phyloP scores from a whole-genome alignment of 1,284 basidiomycete genomes.

The Ganoderma lucidum region DNA sequence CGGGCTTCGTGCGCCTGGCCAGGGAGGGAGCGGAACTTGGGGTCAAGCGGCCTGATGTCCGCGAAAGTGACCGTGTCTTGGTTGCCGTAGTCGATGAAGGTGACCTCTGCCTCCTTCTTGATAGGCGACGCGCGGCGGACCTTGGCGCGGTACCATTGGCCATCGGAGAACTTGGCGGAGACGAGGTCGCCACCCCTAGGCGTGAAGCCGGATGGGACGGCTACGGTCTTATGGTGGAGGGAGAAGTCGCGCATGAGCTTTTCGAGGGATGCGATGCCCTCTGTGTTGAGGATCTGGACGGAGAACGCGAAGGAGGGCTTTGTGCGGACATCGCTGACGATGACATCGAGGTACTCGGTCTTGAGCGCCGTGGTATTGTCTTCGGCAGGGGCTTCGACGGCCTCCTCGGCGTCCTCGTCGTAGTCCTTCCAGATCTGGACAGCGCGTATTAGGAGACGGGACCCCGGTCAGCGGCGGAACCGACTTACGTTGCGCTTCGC shows the following conservation, averaged over 20 bases:
- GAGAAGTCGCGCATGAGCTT: constrained; percentile 95
- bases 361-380: constrained; percentile 66
- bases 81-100: constrained; percentile 91
- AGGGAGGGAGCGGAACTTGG: constrained; percentile 85
- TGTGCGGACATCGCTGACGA: constrained; percentile 89
- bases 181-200: constrained; percentile 91
- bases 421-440: constrained; percentile 84
- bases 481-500: constrained; percentile 73
- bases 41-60: constrained; percentile 83
- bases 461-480: constrained; percentile 14
- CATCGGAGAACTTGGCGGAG: constrained; percentile 90
- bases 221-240: constrained; percentile 76
- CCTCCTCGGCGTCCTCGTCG: constrained; percentile 72
- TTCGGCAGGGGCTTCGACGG: constrained; percentile 53
- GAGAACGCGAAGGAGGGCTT: constrained; percentile 86
- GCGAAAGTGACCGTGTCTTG: constrained; percentile 84
- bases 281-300: constrained; percentile 90
- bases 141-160: constrained; percentile 94
- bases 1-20: constrained; percentile 87
- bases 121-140: constrained; percentile 82
- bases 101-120: constrained; percentile 90
- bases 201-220: constrained; percentile 68
- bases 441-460: constrained; percentile 18
- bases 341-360: constrained; percentile 89
- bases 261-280: constrained; percentile 90